These are phyloP conservation scores for Adansonia madagascariensis DNA, from an alignment of 441 rosid genomes.

Conservation along the genomic window DNA sequence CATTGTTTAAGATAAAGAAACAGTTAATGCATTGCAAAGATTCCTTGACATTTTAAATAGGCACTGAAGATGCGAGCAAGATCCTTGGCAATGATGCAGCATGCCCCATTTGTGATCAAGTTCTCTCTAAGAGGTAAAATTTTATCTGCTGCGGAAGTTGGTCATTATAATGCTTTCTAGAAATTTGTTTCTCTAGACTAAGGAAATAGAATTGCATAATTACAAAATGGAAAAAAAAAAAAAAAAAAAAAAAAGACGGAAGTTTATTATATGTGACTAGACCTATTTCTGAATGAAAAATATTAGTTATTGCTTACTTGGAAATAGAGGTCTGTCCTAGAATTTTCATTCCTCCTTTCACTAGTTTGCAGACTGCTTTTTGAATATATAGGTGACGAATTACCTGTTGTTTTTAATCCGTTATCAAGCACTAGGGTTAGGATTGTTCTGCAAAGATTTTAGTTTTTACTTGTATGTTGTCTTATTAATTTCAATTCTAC, in stretches of 20 bases:
- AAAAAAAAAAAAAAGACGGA: neutral
- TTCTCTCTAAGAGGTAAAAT: constrained; percentile 85
- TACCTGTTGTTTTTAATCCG: neutral
- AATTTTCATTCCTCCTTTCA: constrained; percentile 2
- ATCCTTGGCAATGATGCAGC: constrained; percentile 86
- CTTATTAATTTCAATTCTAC: constrained; percentile 22
- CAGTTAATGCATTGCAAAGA: constrained; percentile 26
- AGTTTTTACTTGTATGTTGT: constrained; percentile 17
- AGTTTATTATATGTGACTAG: neutral
- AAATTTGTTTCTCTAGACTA: neutral
- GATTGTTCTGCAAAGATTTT: constrained; percentile 24
- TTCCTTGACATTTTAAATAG: constrained; percentile 56
- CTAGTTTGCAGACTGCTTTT: neutral
- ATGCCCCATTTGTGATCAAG: constrained; percentile 93
- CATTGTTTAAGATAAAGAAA: constrained; percentile 12
- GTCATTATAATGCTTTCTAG: constrained; percentile 9
- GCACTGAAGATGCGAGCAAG: constrained; percentile 90
- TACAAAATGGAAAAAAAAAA: neutral
- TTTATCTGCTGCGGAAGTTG: neutral
- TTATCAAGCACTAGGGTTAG: neutral
- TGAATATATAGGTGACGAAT: neutral
- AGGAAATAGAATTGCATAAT: neutral
- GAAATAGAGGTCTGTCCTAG: neutral
- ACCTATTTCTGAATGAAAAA: neutral
- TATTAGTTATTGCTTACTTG: neutral